Evolutionary conservation across 2,329 filamentous ascomycete genomes (phyloP).

Genomic region (Talaromyces amestolkiae): DNA sequence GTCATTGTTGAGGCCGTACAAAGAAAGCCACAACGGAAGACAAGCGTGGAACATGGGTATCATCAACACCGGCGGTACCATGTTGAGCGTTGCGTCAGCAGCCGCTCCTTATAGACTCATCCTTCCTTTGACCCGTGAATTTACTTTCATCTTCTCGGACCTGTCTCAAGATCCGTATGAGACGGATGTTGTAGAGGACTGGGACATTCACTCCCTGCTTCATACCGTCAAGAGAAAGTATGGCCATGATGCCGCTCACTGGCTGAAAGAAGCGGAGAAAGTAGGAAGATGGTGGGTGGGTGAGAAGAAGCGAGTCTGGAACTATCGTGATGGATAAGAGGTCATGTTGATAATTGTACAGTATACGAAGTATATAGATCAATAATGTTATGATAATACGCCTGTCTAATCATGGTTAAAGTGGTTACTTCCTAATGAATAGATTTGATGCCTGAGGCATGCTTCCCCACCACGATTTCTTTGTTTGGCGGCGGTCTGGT

Average conservation of each 20-base stretch:
- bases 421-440: background rate
- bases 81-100: conserved; percentile 69
- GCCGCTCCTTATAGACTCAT: conserved; percentile 69
- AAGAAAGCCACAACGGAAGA: conserved; percentile 33
- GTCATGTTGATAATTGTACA: conserved; percentile 1
- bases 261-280: conserved; percentile 37
- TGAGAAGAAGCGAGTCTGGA: conserved; percentile 32
- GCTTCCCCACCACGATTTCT: background rate
- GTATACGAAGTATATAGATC: conserved; percentile 4
- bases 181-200: conserved; percentile 32
- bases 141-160: conserved; percentile 39
- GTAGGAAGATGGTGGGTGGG: conserved; percentile 41
- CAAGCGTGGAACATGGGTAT: conserved; percentile 36
- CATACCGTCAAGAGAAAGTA: conserved; percentile 27
- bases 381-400: background rate
- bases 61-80: conserved; percentile 37
- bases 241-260: conserved; percentile 35
- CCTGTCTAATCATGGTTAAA: no score
- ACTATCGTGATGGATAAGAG: conserved; percentile 21
- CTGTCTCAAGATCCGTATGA: conserved; percentile 36
- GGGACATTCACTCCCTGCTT: conserved; percentile 30
- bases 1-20: conserved; percentile 46
- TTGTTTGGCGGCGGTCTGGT: background rate
- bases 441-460: conserved; percentile 7
- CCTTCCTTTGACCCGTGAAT: conserved; percentile 76